Percentiles rank a stretch among this genome's conserved stretches.
Evolutionary conservation across 805 yeast genomes (phyloP).

Genomic region (Hanseniaspora meyeri): DNA sequence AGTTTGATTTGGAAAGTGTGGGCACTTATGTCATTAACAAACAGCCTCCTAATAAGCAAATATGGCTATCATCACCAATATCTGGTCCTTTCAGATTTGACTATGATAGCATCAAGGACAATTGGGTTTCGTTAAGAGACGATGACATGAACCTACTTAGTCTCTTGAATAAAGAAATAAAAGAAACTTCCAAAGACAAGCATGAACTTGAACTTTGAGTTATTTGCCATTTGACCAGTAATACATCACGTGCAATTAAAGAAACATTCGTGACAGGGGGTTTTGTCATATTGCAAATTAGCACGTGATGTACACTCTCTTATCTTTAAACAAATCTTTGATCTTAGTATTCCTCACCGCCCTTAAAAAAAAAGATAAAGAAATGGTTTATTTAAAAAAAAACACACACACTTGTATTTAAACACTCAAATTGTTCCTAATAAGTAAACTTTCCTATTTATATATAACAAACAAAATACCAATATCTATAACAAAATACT

Average conservation of each 20-base stretch:
- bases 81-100: constrained; percentile 89
- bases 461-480: too few relatives aligned
- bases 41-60: constrained; percentile 94
- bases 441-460: too few relatives aligned
- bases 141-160: constrained; percentile 33
- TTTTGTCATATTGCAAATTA: too few relatives aligned
- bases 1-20: constrained; percentile 51
- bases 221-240: not conserved
- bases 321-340: too few relatives aligned
- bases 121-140: constrained; percentile 75
- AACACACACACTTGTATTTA: too few relatives aligned
- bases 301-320: too few relatives aligned
- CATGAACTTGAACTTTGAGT: not conserved
- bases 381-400: too few relatives aligned
- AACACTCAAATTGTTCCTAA: too few relatives aligned
- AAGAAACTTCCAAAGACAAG: constrained; percentile 20
- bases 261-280: not conserved
- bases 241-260: not conserved
- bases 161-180: constrained; percentile 41
- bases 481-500: not conserved
- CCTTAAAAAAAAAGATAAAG: too few relatives aligned
- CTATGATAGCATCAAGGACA: constrained; percentile 41
- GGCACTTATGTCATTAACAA: constrained; percentile 90
- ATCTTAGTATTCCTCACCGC: too few relatives aligned
- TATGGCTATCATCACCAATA: constrained; percentile 88